Conservation (phyloP, 257 asterid genomes). For the Solanum ossicruentum region DNA sequence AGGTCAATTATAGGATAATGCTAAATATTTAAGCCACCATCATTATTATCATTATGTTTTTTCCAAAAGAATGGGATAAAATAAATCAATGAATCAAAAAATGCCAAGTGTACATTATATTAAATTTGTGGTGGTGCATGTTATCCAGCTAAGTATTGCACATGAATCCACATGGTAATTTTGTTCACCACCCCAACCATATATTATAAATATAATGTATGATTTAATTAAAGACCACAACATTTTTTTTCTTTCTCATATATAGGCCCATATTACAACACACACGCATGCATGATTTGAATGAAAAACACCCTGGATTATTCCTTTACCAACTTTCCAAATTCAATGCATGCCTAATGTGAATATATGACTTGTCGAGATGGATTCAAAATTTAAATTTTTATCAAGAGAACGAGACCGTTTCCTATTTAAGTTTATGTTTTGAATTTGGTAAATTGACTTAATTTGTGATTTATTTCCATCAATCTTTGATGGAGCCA, state of each 20-base stretch:
- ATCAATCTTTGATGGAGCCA: no score
- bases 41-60: neutral
- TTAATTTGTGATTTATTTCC: no score
- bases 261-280: neutral
- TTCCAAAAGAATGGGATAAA: neutral
- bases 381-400: neutral
- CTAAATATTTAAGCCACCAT: neutral
- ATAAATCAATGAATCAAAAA: constrained; percentile 16
- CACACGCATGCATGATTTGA: neutral
- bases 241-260: neutral
- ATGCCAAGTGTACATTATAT: neutral
- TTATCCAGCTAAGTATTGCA: constrained; percentile 35
- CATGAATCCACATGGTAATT: constrained; percentile 62
- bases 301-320: constrained; percentile 47
- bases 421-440: neutral
- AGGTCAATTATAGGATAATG: constrained; percentile 23
- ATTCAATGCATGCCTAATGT: constrained; percentile 33
- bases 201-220: neutral
- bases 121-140: constrained; percentile 14
- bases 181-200: constrained; percentile 3
- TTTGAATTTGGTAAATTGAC: neutral
- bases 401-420: no score
- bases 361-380: neutral
- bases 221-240: neutral
- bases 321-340: constrained; percentile 47